Evolutionary conservation across 2,329 filamentous ascomycete species (phyloP).

Genomic region (Alternaria viburni): DNA sequence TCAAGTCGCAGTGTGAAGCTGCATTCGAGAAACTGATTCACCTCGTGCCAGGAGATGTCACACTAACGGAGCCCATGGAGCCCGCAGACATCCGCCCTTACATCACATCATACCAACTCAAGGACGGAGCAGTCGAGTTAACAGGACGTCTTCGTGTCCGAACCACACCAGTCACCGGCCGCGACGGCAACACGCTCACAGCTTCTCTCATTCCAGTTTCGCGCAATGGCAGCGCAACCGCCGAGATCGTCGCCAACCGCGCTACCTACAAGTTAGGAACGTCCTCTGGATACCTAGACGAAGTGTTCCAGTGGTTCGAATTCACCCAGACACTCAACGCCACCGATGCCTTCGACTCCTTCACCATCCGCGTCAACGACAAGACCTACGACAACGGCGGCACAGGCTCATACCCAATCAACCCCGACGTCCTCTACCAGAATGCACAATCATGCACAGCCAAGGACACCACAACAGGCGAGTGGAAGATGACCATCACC

Average conservation of each 20-base stretch:
- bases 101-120: constrained; percentile 16
- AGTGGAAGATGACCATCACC: neutral
- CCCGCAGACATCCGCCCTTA: constrained; percentile 26
- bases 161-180: constrained; percentile 9
- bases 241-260: neutral
- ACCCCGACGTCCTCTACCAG: constrained; percentile 10
- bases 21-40: constrained; percentile 28
- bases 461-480: neutral
- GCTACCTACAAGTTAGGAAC: neutral
- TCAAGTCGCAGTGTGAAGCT: constrained; percentile 23
- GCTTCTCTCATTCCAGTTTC: constrained; percentile 2
- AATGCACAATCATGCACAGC: constrained; percentile 1
- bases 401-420: constrained; percentile 11
- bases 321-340: constrained; percentile 2
- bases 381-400: constrained; percentile 12
- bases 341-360: constrained; percentile 2
- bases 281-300: constrained; percentile 9
- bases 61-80: constrained; percentile 24
- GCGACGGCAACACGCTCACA: constrained; percentile 1
- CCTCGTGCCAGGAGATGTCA: constrained; percentile 27
- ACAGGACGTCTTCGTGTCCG: constrained; percentile 25
- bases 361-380: constrained; percentile 12
- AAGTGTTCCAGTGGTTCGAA: constrained; percentile 13
- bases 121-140: constrained; percentile 20
- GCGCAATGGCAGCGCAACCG: neutral